These are phyloP conservation scores for Thinopyrum elongatum DNA, from an alignment of 176 grass and related monocot genomes.

Conservation along the genomic window DNA sequence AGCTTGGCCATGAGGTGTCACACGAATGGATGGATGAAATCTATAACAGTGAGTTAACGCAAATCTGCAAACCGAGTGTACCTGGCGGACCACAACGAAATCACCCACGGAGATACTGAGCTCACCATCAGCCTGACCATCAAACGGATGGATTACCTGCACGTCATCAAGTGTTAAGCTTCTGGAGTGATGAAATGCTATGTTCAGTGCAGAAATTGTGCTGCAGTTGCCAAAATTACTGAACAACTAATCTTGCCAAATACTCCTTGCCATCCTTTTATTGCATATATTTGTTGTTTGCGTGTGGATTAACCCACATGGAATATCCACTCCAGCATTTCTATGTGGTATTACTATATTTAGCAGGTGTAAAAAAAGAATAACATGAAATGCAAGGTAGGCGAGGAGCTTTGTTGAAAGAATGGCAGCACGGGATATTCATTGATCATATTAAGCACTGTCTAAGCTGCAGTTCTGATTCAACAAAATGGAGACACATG, in stretches of 20 bases:
- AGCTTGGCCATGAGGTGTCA: not conserved
- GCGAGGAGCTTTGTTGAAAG: constrained; percentile 12
- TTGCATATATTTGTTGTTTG: not conserved
- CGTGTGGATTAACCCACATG: not conserved
- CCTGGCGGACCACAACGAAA: constrained; percentile 84
- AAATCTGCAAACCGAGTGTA: constrained; percentile 30
- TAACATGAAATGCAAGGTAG: constrained; percentile 18
- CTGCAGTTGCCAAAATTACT: not conserved
- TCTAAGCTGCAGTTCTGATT: not conserved
- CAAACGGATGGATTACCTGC: constrained; percentile 92
- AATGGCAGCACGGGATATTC: not conserved
- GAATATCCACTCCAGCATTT: not conserved
- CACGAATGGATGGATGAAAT: not conserved
- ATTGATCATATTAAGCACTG: not conserved
- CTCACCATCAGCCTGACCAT: constrained; percentile 86
- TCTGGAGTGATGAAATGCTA: not conserved
- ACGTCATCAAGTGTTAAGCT: constrained; percentile 11
- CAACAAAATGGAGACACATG: constrained; percentile 7
- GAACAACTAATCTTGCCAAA: not conserved
- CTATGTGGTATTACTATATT: not conserved
- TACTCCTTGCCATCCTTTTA: not conserved
- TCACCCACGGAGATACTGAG: constrained; percentile 84
- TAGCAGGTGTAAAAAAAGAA: not conserved
- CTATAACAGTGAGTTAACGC: not conserved
- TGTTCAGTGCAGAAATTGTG: not conserved